Conservation (phyloP, 2,329 filamentous ascomycete species). For the Arthroderma uncinatum region DNA sequence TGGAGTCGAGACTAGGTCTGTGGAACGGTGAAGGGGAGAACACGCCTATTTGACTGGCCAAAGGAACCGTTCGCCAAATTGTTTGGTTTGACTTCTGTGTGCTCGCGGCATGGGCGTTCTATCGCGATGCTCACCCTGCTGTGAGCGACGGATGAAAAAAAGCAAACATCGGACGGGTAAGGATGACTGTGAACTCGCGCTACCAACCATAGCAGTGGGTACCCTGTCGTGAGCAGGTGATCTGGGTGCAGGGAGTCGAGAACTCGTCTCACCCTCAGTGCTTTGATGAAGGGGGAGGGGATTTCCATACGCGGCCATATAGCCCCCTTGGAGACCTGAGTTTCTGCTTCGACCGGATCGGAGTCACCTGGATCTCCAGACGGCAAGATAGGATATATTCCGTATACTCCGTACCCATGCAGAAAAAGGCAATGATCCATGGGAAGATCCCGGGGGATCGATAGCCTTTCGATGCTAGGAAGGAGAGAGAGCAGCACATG, state of each 20-base stretch:
- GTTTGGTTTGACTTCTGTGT: neutral
- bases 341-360: neutral
- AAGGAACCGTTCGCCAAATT: neutral
- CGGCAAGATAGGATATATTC: neutral
- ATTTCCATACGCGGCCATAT: neutral
- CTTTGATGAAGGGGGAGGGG: neutral
- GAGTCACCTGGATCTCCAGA: neutral
- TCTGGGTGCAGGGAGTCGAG: neutral
- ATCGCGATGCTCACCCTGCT: neutral
- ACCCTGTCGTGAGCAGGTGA: slow-evolving; percentile 2
- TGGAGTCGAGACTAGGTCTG: neutral
- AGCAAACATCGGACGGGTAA: neutral
- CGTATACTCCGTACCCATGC: neutral
- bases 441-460: neutral
- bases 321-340: neutral
- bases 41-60: neutral
- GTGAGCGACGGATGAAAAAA: neutral
- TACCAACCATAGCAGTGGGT: neutral
- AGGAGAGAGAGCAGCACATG: neutral
- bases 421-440: neutral
- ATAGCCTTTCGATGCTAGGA: neutral
- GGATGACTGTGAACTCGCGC: neutral
- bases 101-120: neutral
- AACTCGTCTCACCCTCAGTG: neutral
- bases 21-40: neutral